phyloP scores from a whole-genome alignment of 768 basidiomycete species.

The Boletus rufocinnamomeus region DNA sequence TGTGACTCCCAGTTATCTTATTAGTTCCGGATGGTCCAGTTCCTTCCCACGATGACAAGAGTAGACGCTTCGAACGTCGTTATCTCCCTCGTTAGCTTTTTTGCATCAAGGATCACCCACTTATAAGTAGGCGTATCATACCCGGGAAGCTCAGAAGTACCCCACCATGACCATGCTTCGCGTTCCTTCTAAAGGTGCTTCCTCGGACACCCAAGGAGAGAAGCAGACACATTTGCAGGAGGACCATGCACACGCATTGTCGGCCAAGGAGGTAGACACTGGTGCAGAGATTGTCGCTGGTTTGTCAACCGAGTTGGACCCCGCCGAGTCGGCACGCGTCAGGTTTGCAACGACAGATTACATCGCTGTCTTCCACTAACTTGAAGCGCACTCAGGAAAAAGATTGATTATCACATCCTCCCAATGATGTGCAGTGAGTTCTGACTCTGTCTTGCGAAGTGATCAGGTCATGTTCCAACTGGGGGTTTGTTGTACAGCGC shows the following conservation, averaged over 20 bases:
- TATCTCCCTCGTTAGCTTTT: neutral
- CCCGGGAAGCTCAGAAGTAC: neutral
- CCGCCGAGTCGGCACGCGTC: conserved; percentile 51
- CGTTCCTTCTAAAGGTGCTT: conserved; percentile 11
- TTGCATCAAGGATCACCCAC: neutral
- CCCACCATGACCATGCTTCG: conserved; percentile 4
- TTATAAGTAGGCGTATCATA: conserved; percentile 7
- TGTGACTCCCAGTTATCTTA: conserved; percentile 8
- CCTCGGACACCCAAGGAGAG: conserved; percentile 14
- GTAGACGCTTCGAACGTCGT: neutral
- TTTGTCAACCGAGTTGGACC: conserved; percentile 46
- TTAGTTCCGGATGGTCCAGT: neutral
- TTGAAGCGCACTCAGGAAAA: conserved; percentile 38
- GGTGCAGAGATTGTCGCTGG: conserved; percentile 59
- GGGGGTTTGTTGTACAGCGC: conserved; percentile 36
- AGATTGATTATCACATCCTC: conserved; percentile 68
- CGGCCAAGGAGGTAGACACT: conserved; percentile 57
- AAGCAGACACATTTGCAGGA: conserved; percentile 12
- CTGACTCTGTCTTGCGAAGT: neutral
- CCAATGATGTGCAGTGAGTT: conserved; percentile 72
- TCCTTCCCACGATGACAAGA: conserved; percentile 13
- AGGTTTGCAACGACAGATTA: conserved; percentile 37
- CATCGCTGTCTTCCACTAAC: neutral
- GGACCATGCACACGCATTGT: conserved; percentile 28
- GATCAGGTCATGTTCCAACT: neutral